Conservation (phyloP, 139 green algal genomes). For the Ettlia oleoabundans region DNA sequence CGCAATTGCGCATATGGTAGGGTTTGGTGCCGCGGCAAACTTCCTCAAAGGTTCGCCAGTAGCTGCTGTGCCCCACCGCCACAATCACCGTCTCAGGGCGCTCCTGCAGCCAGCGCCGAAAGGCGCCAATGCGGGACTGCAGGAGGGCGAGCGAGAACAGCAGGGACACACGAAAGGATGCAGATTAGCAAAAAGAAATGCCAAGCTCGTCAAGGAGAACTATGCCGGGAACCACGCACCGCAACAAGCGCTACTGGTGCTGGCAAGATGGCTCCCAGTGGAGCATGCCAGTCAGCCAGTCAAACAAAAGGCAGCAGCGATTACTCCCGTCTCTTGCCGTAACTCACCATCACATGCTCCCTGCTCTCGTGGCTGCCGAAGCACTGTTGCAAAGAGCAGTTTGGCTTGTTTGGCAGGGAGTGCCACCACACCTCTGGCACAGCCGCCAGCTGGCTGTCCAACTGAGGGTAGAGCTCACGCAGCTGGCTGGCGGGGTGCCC, state of each 20-base stretch:
- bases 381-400: slow-evolving; percentile 49
- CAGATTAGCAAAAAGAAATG: neutral
- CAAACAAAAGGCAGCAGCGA: too few relatives aligned
- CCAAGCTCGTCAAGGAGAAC: neutral
- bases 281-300: too few relatives aligned
- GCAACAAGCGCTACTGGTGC: neutral
- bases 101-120: slow-evolving; percentile 63
- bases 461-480: slow-evolving; percentile 47
- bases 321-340: too few relatives aligned
- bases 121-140: slow-evolving; percentile 60
- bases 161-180: neutral
- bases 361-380: slow-evolving; percentile 54
- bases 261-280: too few relatives aligned
- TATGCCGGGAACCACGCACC: neutral
- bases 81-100: slow-evolving; percentile 69
- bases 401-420: slow-evolving; percentile 44
- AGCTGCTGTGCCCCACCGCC: slow-evolving; percentile 71
- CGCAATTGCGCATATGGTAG: slow-evolving; percentile 67
- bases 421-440: slow-evolving; percentile 77
- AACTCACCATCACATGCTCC: slow-evolving; percentile 43
- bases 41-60: slow-evolving; percentile 52
- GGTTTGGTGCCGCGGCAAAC: slow-evolving; percentile 31
- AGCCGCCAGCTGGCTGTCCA: slow-evolving; percentile 44
- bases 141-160: neutral
- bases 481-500: slow-evolving; percentile 58